Conservation (phyloP, 192 early-diverging fungal genomes). For the Backusella tarrabulga region DNA sequence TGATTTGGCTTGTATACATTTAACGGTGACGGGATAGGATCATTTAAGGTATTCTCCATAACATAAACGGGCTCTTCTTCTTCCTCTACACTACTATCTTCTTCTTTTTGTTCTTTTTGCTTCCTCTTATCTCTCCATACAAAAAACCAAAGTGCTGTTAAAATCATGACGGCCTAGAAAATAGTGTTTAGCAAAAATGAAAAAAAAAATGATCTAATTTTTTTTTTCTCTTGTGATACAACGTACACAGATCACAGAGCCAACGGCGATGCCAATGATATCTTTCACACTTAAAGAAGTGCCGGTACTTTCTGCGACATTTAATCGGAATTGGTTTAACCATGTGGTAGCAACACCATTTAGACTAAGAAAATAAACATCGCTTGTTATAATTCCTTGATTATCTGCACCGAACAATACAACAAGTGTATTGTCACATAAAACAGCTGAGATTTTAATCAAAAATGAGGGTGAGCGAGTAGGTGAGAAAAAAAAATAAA, state of each 20-base stretch:
- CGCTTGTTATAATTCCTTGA: neutral
- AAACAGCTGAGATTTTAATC: neutral
- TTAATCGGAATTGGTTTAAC: neutral
- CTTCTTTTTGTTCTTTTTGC: neutral
- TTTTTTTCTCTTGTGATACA: neutral
- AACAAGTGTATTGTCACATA: neutral
- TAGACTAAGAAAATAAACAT: neutral
- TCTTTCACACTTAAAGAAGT: neutral
- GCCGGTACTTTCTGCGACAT: neutral
- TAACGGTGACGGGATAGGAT: neutral
- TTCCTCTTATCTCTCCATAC: neutral
- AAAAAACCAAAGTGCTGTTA: neutral
- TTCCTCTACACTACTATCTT: neutral
- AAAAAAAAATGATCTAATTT: conserved; percentile 1
- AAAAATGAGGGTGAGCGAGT: neutral
- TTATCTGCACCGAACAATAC: neutral
- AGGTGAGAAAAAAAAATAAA: neutral
- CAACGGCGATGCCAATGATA: neutral
- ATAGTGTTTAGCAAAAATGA: neutral
- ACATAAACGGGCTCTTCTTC: neutral
- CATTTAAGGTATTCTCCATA: neutral
- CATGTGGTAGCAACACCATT: neutral
- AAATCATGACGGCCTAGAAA: neutral
- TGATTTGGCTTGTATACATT: neutral
- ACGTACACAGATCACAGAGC: conserved; percentile 1